A percentile compares a stretch with the other conserved stretches of the same genome.
Conservation (phyloP, 1,139 yeast genomes). For the Pichia terricola region DNA sequence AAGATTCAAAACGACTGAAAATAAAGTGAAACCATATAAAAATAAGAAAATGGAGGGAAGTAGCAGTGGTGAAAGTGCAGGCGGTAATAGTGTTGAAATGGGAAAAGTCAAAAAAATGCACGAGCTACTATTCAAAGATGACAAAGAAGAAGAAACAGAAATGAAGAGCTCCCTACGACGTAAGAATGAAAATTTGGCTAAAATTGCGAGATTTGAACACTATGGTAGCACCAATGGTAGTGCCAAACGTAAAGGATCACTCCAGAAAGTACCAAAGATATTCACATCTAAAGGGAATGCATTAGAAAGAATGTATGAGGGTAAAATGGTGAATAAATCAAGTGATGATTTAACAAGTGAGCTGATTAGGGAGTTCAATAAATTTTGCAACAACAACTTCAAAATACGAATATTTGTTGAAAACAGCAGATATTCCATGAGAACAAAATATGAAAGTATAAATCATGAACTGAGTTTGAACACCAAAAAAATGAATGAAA, state of each 20-base stretch:
- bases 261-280: no score
- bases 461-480: no score
- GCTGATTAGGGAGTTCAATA: no score
- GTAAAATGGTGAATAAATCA: no score
- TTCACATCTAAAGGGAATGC: no score
- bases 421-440: no score
- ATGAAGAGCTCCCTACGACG: constrained; percentile 10
- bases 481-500: constrained; percentile 3
- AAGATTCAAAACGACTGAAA: constrained; percentile 39
- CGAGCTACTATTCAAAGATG: constrained; percentile 1
- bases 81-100: not conserved
- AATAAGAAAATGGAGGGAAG: not conserved
- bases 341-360: no score
- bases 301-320: no score
- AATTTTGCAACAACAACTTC: no score
- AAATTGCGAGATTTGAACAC: constrained; percentile 20
- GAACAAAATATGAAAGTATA: no score
- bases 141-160: not conserved
- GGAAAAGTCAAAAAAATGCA: constrained; percentile 4
- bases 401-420: no score
- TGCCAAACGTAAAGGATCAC: not conserved
- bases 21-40: not conserved
- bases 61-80: not conserved
- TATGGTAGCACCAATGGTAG: constrained; percentile 5
- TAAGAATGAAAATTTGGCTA: constrained; percentile 17